These are phyloP conservation scores for Mucuna pruriens DNA, from an alignment of 306 rosid genomes.

Conservation along the genomic window DNA sequence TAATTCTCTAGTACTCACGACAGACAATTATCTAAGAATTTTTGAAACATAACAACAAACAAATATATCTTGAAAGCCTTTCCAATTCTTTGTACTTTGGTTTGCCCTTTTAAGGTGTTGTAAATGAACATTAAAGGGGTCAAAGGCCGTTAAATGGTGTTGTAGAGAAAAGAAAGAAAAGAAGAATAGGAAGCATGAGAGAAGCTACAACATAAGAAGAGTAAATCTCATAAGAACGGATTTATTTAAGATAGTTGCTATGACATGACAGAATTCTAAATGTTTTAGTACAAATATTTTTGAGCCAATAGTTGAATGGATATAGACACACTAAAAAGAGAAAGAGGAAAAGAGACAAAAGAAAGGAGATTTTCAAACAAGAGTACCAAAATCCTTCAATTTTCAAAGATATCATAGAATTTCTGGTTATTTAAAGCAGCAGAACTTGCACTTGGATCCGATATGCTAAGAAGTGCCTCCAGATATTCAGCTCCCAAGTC, in stretches of 20 bases:
- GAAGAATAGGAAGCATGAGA: background rate
- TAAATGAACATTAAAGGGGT: background rate
- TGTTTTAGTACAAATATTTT: background rate
- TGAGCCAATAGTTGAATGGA: background rate
- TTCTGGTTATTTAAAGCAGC: background rate
- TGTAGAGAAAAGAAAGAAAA: background rate
- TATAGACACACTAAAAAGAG: background rate
- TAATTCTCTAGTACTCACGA: too few relatives aligned
- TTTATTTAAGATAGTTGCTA: background rate
- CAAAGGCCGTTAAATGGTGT: background rate
- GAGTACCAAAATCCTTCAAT: background rate
- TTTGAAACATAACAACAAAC: too few relatives aligned
- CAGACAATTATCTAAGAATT: too few relatives aligned
- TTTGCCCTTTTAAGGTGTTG: too few relatives aligned
- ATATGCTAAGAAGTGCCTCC: constrained; percentile 49
- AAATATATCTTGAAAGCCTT: too few relatives aligned
- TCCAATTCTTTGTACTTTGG: too few relatives aligned
- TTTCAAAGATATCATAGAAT: background rate
- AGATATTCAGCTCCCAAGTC: constrained; percentile 62
- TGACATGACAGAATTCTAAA: background rate
- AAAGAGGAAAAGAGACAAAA: background rate
- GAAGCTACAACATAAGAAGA: background rate
- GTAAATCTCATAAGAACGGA: background rate
- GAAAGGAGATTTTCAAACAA: background rate
- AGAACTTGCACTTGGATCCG: background rate